Evolutionary conservation across 306 rosid species (phyloP), one percentile per base, ranked within the genome.

Genomic region (Crotalaria pallida): DNA sequence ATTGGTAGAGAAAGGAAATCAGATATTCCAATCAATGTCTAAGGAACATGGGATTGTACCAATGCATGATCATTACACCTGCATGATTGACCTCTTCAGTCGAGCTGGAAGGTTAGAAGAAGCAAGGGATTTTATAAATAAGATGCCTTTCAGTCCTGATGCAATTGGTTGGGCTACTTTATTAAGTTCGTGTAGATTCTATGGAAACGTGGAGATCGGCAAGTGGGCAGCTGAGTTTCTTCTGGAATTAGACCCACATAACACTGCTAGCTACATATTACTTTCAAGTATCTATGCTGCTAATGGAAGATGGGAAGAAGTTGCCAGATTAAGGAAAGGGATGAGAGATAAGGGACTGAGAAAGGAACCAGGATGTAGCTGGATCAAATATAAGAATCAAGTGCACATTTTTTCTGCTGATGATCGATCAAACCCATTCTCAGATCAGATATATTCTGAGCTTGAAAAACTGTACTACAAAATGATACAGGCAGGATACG

Each of bases 301-400:
- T 12, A 82, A 84, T 69, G 96, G 98, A 47, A 78, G 84, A 76
- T 90, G 96, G 97, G 85, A 85, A 62, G 86, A 85, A 60, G 97
- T 93, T 71, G 89, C 98, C 58, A 78, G 75, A 75, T 74, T 88
- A 66, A 87, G 98, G 79, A 89, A 78, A 76, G 93, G 83, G 58
- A 90, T 93, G 97, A 88, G 93, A 77, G 92, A 81, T 11, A 84
- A 79, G 81, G 92, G 91, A 64, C 82, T 85, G 74, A 86, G 80
- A 81, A 93, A 90, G 82, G 96, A 93, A 69, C 98, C 91, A 0
- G 96, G 98, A 68, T 90, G 89, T 76, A 93, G 96, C 79, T 93
- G 98, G 98, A 90, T 90, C 63, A 92, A 92, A 81, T 86, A 86
- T 82, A 90, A 90, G 75, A 88, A 85, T 58, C 74, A 10, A 77